Base-by-base conservation (phyloP, 2,329 filamentous ascomycete genomes). In the Claviceps quebecensis region DNA sequence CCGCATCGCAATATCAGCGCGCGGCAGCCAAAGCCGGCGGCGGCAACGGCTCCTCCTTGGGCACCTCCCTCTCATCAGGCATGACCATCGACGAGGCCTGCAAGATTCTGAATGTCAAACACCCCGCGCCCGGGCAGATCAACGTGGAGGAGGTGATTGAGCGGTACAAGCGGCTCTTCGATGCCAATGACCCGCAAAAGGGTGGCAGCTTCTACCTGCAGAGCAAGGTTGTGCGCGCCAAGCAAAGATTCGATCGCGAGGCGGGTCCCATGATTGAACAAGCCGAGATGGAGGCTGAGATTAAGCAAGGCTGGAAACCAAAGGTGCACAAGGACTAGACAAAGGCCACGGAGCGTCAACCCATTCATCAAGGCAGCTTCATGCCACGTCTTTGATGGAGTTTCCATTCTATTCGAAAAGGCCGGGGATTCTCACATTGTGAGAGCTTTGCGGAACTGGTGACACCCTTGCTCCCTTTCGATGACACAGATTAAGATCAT, bases 201-300 rank as follows among this genome's bases (percentile, higher is more conserved):
- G 93, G 93, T 38, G 93, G 93, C 50, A 96, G 89, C 62, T 98
- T 98, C 70, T 98, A 98, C 69, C 76, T 98, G 47, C 93, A 98
- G 71, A 97, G 91, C 76, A 98, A 98, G 72, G 81, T 98, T 51
- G 71, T 97, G 59, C 77, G 93, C 56, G 93, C 93, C 53, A 80
- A 91, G 61, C 91, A 98, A 71, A 76, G 93, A 57, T 85, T 98
- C 70, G 91, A 97, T 72, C 77, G 84, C 61, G 91, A 98, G 69
- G 72, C 93, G 41, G 76, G 82, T 57, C 81, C 86, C 53, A 78
- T 83, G 54, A 75, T 81, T 61, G 83, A 87, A 64, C 81, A 83
- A 64, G 76, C 78, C 14, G 81, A 83, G 59, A 75, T 81, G 61
- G 88, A 95, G 63, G 83, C 84, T 52, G 89, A 95, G 68, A 61